Evolutionary conservation across 192 early-diverging fungal species (phyloP).

Genomic region (Coemansia sp.): DNA sequence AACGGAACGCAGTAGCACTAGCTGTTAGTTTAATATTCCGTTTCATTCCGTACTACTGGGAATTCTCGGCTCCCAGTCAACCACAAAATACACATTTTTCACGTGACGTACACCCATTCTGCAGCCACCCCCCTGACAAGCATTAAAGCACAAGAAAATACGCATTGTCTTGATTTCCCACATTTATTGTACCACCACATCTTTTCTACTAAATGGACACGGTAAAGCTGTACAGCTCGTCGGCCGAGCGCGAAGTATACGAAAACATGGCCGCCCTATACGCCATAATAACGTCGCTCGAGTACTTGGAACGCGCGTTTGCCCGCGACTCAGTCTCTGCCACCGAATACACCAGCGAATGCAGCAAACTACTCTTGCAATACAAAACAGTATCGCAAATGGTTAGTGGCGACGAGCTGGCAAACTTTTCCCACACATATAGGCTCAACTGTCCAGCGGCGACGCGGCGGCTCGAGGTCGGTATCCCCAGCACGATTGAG

Average conservation of each 20-base stretch:
- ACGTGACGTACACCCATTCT: not conserved
- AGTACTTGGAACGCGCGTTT: constrained; percentile 91
- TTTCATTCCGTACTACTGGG: not conserved
- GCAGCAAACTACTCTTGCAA: constrained; percentile 86
- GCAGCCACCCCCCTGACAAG: not conserved
- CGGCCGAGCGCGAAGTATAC: constrained; percentile 84
- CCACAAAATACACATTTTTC: not conserved
- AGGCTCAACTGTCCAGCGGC: constrained; percentile 85
- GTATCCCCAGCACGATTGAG: constrained; percentile 94
- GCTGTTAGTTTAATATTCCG: not conserved
- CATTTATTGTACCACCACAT: not conserved
- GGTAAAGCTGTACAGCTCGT: constrained; percentile 76
- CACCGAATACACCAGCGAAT: constrained; percentile 88
- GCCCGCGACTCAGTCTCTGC: constrained; percentile 82
- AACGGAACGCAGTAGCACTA: too few species aligned
- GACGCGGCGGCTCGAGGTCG: constrained; percentile 83
- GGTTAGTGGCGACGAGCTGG: constrained; percentile 56
- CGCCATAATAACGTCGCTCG: constrained; percentile 86
- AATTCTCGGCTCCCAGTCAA: not conserved
- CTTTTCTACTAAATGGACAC: constrained; percentile 57
- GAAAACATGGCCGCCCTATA: constrained; percentile 93
- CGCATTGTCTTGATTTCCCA: not conserved
- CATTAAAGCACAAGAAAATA: not conserved
- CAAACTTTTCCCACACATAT: constrained; percentile 37
- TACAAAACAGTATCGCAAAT: constrained; percentile 74